Base-by-base conservation (phyloP, 1,284 basidiomycete genomes). In the Ustilago crameri region DNA sequence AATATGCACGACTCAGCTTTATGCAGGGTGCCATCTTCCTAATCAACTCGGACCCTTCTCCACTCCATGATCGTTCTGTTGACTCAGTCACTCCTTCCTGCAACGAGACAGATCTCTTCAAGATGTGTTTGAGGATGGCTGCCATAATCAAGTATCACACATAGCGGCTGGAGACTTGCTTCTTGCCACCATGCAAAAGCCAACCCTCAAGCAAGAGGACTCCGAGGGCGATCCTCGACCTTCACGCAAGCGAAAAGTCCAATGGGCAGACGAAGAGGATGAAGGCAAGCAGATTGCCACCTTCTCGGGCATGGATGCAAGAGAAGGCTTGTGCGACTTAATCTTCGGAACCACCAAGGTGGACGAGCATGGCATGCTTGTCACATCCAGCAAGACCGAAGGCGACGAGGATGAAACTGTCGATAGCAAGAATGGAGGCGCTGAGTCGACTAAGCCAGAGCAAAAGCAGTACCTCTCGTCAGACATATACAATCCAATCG, bases 401-500 rank as follows among this genome's bases (percentile, higher is more conserved):
- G 9, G 30, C 9, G 34, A 14, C 24, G 42, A 8, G 2, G 14
- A 17, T 2, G 15, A 12, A 10, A 18, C 45, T 14, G 14, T 14
- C 8, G 32, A 51, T 35, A 2, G 22, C 3, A 23, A 20, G 4
- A 20, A 44, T 24, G 26, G 18, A 0, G 18, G 37, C 1, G 24
- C 42, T 23, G 35, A 18, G 22, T 24, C 38, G 20, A 40, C 49
- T 54, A 61, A 51, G 3, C 30, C n/a, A 1, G 30, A 14, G 1
- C 41, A 62, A 9, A 68, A 58, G 20, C 64, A 54, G 22, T 67
- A 68, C 26, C 64, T 73, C 10, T 27, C 42, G 8, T 52, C 64
- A 1, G 64, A 63, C 2, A 68, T 68, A 30, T 96, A 95, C 82
- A 91, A 90, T 0, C 88, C 91, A 0, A 88, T 91, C 35, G 87